A percentile compares a stretch with the other conserved stretches of the same genome.
Evolutionary conservation across 202 grass and related monocot genomes (phyloP).

Genomic region (Brachypodium distachyon): DNA sequence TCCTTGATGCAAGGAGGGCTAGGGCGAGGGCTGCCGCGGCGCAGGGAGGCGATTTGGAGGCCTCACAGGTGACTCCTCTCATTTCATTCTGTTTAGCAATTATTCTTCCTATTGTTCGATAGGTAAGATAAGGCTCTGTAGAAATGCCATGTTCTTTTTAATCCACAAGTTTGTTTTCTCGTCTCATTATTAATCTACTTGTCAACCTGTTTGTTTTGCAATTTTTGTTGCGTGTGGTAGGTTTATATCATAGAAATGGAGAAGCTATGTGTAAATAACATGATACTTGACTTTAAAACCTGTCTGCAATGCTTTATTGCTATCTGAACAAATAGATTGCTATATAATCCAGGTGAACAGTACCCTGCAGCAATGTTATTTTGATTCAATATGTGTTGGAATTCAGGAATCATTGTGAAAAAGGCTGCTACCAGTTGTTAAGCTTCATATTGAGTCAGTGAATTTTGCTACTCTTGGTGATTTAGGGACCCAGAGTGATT

Average conservation of each 20-base stretch:
- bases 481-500: constrained; percentile 87
- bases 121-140: not conserved
- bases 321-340: not conserved
- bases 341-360: not conserved
- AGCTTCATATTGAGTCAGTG: not conserved
- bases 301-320: not conserved
- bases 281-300: not conserved
- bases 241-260: not conserved
- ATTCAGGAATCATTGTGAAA: not conserved
- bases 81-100: not conserved
- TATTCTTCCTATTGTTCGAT: not conserved
- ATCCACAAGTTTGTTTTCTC: not conserved
- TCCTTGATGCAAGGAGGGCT: constrained; percentile 67
- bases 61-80: constrained; percentile 42
- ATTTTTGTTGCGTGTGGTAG: not conserved
- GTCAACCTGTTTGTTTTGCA: not conserved
- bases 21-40: constrained; percentile 35
- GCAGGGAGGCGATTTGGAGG: constrained; percentile 40
- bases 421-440: not conserved
- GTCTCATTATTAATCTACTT: not conserved
- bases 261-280: not conserved
- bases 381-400: not conserved
- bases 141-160: no score
- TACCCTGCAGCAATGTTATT: not conserved
- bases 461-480: constrained; percentile 2